Percentiles rank a stretch among this genome's conserved stretches.
phyloP scores from a whole-genome alignment of 2,329 filamentous ascomycete species.

The Curvularia verruculosa region DNA sequence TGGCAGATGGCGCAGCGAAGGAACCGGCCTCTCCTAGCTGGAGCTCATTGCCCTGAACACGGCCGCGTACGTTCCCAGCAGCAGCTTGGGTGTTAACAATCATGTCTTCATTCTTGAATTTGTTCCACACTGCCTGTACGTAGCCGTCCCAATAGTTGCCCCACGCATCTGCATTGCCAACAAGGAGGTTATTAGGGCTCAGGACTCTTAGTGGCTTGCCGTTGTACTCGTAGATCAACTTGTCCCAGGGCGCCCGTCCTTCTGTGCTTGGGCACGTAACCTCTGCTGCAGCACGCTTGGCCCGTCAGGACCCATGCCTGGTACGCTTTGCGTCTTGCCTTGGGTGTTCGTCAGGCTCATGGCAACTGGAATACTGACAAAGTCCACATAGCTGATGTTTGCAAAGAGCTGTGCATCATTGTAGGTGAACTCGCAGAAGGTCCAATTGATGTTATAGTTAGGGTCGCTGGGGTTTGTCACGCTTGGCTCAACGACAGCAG shows the following conservation, averaged over 20 bases:
- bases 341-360: slow-evolving; percentile 54
- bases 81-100: slow-evolving; percentile 70
- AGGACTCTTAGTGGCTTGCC: slow-evolving; percentile 50
- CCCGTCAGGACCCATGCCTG: slow-evolving; percentile 64
- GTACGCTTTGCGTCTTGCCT: slow-evolving; percentile 53
- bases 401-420: slow-evolving; percentile 57
- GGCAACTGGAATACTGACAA: slow-evolving; percentile 59
- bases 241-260: slow-evolving; percentile 66
- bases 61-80: slow-evolving; percentile 60
- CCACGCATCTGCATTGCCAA: slow-evolving; percentile 56
- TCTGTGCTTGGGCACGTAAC: slow-evolving; percentile 60
- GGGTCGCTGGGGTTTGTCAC: slow-evolving; percentile 66
- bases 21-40: slow-evolving; percentile 51
- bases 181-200: slow-evolving; percentile 55
- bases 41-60: slow-evolving; percentile 52
- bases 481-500: slow-evolving; percentile 75
- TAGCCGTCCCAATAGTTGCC: slow-evolving; percentile 60
- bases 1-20: slow-evolving; percentile 63
- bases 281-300: slow-evolving; percentile 61
- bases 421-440: slow-evolving; percentile 57
- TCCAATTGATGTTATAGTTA: slow-evolving; percentile 54
- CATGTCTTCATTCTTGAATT: slow-evolving; percentile 55
- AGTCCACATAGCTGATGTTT: slow-evolving; percentile 76
- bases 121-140: slow-evolving; percentile 58
- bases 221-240: slow-evolving; percentile 58